Evolutionary conservation across 345 rosid genomes (phyloP).

Genomic region (Aegle marmelos): DNA sequence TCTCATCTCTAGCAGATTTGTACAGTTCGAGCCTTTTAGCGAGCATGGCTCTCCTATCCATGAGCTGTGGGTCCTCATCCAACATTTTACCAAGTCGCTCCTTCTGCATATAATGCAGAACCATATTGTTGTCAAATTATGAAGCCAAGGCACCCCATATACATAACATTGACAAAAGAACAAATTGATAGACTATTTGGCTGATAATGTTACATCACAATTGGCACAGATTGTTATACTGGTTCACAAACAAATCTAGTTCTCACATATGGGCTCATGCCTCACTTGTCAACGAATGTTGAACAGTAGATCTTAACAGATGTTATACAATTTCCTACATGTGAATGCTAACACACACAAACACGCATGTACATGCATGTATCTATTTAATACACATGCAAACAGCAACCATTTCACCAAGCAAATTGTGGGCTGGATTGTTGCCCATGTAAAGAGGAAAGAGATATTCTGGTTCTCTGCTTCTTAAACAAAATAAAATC

Average conservation of each 20-base stretch:
- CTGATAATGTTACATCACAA: too few species aligned
- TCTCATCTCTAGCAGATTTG: slow-evolving; percentile 96
- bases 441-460: background rate
- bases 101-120: slow-evolving; percentile 45
- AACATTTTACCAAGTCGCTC: slow-evolving; percentile 89
- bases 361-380: background rate
- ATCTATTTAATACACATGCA: background rate
- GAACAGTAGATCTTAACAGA: background rate
- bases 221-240: too few species aligned
- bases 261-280: background rate
- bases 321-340: background rate
- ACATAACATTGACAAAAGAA: background rate
- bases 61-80: slow-evolving; percentile 96
- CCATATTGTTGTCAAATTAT: background rate
- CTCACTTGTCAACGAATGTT: background rate
- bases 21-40: slow-evolving; percentile 92
- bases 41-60: slow-evolving; percentile 72
- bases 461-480: background rate
- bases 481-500: background rate
- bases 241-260: too few species aligned
- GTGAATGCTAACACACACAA: background rate
- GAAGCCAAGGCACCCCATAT: background rate
- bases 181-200: background rate
- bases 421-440: background rate
- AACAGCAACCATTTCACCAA: background rate